A percentile compares a stretch with the other conserved stretches of the same genome.
phyloP scores from a whole-genome alignment of 441 rosid genomes.

The Melastoma candidum region DNA sequence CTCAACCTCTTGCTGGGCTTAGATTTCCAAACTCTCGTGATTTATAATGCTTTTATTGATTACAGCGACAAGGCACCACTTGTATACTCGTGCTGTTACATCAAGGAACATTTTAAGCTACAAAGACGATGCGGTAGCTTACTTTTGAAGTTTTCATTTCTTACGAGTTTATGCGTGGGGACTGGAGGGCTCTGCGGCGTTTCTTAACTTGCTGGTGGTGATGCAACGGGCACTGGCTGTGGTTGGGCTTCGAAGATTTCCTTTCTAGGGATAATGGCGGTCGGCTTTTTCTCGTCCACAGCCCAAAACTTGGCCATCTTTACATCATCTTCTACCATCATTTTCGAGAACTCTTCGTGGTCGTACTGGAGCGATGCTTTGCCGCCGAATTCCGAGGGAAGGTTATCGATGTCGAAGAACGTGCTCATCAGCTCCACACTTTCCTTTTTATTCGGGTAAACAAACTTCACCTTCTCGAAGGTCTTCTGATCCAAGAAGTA shows the following conservation, averaged over 20 bases:
- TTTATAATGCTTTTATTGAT: too few species aligned
- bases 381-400: constrained; percentile 64
- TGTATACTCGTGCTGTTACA: too few species aligned
- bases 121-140: too few species aligned
- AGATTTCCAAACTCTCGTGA: too few species aligned
- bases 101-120: too few species aligned
- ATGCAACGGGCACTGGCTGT: constrained; percentile 28
- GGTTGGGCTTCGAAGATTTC: constrained; percentile 29
- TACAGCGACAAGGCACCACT: too few species aligned
- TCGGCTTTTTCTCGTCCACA: constrained; percentile 21
- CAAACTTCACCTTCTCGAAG: constrained; percentile 53
- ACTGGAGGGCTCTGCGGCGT: too few species aligned
- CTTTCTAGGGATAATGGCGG: constrained; percentile 12
- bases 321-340: constrained; percentile 56
- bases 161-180: too few species aligned
- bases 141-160: too few species aligned
- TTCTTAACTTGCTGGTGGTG: constrained; percentile 27
- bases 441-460: constrained; percentile 43
- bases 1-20: too few species aligned
- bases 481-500: constrained; percentile 62
- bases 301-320: constrained; percentile 55
- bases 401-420: constrained; percentile 48
- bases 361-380: constrained; percentile 44
- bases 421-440: constrained; percentile 46
- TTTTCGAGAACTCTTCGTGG: constrained; percentile 50